These are phyloP conservation scores for Lasiosphaeria hispida DNA, from an alignment of 495 filamentous ascomycete species.

Conservation along the genomic window DNA sequence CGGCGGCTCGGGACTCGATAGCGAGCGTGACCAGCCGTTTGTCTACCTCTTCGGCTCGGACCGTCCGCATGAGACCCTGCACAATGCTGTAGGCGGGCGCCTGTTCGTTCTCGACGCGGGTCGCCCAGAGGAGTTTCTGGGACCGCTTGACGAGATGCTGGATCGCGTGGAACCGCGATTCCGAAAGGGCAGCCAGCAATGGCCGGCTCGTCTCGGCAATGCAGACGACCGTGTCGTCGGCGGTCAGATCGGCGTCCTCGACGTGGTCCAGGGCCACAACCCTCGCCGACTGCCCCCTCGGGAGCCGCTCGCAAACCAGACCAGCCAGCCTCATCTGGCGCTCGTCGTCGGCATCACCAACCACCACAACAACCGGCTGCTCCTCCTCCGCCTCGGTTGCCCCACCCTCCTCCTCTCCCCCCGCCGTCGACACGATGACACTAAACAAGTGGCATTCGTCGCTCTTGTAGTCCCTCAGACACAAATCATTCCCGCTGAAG, in stretches of 20 bases:
- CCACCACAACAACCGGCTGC: constrained; percentile 13
- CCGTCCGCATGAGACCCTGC: constrained; percentile 29
- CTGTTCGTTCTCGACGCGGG: constrained; percentile 10
- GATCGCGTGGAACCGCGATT: constrained; percentile 28
- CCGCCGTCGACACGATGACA: constrained; percentile 39
- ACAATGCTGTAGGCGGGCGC: constrained; percentile 24
- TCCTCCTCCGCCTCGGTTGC: background rate
- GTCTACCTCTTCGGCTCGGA: constrained; percentile 29
- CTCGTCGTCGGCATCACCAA: constrained; percentile 8
- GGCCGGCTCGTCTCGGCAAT: constrained; percentile 47
- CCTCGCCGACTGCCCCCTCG: background rate
- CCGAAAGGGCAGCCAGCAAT: constrained; percentile 40
- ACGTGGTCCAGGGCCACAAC: constrained; percentile 19
- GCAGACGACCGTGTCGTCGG: constrained; percentile 36
- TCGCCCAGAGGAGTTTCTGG: constrained; percentile 33
- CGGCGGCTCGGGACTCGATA: constrained; percentile 22
- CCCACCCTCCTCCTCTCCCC: constrained; percentile 29
- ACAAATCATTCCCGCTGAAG: constrained; percentile 47
- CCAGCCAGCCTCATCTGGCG: constrained; percentile 5
- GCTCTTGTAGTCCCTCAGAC: constrained; percentile 21
- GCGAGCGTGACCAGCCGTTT: constrained; percentile 28
- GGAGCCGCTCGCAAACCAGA: background rate
- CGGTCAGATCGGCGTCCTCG: constrained; percentile 7
- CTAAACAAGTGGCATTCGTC: constrained; percentile 37
- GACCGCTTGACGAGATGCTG: constrained; percentile 34